Percentiles rank a stretch among this genome's conserved stretches.
These are phyloP conservation scores for Apophysomyces elegans DNA, from an alignment of 371 early-diverging fungal species.

Conservation along the genomic window DNA sequence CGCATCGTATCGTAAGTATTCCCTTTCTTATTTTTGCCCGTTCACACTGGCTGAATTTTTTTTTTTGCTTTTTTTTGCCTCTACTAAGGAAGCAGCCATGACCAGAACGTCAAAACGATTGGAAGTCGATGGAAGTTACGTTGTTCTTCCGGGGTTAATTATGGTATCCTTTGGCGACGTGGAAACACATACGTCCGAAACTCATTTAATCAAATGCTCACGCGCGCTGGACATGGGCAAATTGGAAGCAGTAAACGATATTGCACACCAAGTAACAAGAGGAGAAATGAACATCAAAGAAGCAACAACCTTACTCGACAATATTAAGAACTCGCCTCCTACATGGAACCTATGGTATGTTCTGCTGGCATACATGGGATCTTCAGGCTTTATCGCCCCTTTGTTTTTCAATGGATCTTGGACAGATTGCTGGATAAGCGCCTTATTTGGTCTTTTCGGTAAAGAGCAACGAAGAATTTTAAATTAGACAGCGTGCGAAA, in stretches of 20 bases:
- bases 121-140: slow-evolving; percentile 62
- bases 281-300: slow-evolving; percentile 52
- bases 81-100: slow-evolving; percentile 61
- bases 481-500: background rate
- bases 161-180: slow-evolving; percentile 74
- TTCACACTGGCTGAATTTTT: background rate
- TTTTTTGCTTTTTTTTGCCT: background rate
- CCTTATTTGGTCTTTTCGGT: slow-evolving; percentile 57
- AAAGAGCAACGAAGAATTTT: slow-evolving; percentile 11
- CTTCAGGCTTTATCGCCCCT: slow-evolving; percentile 65
- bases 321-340: slow-evolving; percentile 54
- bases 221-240: slow-evolving; percentile 67
- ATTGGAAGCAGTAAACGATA: slow-evolving; percentile 59
- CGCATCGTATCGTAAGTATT: slow-evolving; percentile 69
- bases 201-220: slow-evolving; percentile 64
- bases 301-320: slow-evolving; percentile 61
- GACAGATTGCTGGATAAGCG: slow-evolving; percentile 63
- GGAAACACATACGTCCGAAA: slow-evolving; percentile 76
- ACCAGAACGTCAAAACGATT: slow-evolving; percentile 58
- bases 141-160: slow-evolving; percentile 69
- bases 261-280: slow-evolving; percentile 55
- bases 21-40: slow-evolving; percentile 7
- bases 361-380: slow-evolving; percentile 58
- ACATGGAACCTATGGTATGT: slow-evolving; percentile 53
- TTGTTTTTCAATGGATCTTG: slow-evolving; percentile 70